Base-by-base conservation (phyloP, 306 rosid species). In the Quercus glauca region DNA sequence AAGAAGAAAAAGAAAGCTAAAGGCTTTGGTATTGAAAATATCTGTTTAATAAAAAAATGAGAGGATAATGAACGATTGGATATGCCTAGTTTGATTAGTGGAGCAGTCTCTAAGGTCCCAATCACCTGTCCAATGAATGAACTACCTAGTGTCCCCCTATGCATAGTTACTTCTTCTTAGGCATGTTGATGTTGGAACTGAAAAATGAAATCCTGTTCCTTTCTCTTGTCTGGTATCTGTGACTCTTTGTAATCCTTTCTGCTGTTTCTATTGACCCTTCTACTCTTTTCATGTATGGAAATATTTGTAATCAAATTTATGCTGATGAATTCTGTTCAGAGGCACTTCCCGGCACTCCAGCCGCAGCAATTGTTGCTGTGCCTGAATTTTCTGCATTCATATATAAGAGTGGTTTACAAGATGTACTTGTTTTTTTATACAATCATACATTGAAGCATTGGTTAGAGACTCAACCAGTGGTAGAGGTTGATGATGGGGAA, bases 261-360 rank as follows among this genome's bases (percentile, higher is more conserved):
- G 72, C 52, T 67, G 25, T 67, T 31, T 67, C 72, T 33, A 45
- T 67, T n/a, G 72, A 68, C 55, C 70, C 43, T 71, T 74, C 71
- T 61, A 61, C 69, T 77, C 77, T 49, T 45, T 29, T 21, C 60
- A 28, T 31, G 45, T 55, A 73, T 76, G 60, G 23, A 78, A 61
- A 21, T 73, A 64, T 64, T n/a, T 10, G 67, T 71, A 67, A 41
- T 77, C 9, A 9, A 73, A 70, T 35, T 76, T 81, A 85, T 86
- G 84, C 75, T 63, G 86, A 76, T 81, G 88, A 78, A 49, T 69
- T 83, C 81, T 84, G 89, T 59, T 88, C 85, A 56, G 80, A 77
- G 26, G 79, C 55, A 12, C 81, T 43, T 83, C 78, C 85, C 31
- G 58, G 31, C 71, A 51, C 68, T 80, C 79, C 82, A 85, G 83